Evolutionary conservation across 2,329 filamentous ascomycete genomes (phyloP), one percentile per base, ranked within the genome.

Genomic region (Fusarium proliferatum): DNA sequence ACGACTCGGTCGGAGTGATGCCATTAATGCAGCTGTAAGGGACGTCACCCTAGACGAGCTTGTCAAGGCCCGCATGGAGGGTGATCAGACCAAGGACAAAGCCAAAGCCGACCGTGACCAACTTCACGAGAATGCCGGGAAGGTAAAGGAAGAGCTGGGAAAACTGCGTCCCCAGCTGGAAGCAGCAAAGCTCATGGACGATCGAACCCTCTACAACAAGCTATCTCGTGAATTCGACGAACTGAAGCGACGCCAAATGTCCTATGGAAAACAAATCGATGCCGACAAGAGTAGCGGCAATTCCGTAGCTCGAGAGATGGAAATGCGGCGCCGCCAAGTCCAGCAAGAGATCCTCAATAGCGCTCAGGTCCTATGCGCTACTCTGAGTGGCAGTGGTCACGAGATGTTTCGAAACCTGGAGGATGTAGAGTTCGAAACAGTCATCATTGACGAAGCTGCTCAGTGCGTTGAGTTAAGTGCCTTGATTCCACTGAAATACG

Each of bases 401-500:
- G 96, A 99, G 75, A 97, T 98, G 91, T 97, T 99, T 85, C 94
- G 96, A 82, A 93, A 92, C 76, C 85, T 99, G 63, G 96, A 94
- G 63, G 95, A 94, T 77, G 94, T 99, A 58, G 96, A 99, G 81
- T 99, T 99, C 76, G 96, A 99, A 83, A 98, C 96, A 0, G 96
- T 99, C 74, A 94, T 99, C 76, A 98, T 99, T 72, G 96, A 99
- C 78, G 96, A 99, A 84, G 96, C 96, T 7, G 96, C 96, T 21
- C 96, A 99, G 86, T 99, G 96, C 81, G 97, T 99, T 69, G 96
- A 99, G 84, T 88, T 99, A 79, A 97, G 95, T 79, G 96, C 96
- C 17, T 88, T 99, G 52, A 99, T 99, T 75, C 96, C 96, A 5
- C 88, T 99, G 64, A 99, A 99, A 82, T 99, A 99, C 79, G 96